Evolutionary conservation across 805 yeast species (phyloP).

Genomic region (Kazachstania kunashirensis): DNA sequence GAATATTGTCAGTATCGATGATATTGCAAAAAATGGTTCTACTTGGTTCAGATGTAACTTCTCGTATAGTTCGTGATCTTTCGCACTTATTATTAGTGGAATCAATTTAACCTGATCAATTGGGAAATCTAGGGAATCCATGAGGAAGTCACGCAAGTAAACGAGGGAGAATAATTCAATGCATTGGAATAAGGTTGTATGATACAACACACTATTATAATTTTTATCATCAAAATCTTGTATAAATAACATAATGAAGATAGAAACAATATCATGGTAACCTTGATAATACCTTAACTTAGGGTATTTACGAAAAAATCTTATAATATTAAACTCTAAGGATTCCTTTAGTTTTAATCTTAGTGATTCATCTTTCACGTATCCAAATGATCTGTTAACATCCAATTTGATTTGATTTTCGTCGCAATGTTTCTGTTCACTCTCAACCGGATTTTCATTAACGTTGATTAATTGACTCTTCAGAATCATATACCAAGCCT

Average conservation of each 20-base stretch:
- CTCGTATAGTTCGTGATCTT: constrained; percentile 38
- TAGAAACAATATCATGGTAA: constrained; percentile 74
- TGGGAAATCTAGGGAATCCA: constrained; percentile 56
- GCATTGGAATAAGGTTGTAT: constrained; percentile 31
- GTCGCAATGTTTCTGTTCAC: constrained; percentile 41
- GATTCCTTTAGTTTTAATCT: constrained; percentile 15
- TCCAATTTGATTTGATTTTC: constrained; percentile 75
- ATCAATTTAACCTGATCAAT: constrained; percentile 56
- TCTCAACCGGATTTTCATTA: neutral
- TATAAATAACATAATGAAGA: constrained; percentile 46
- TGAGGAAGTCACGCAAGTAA: constrained; percentile 79
- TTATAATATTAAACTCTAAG: constrained; percentile 35
- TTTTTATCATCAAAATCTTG: constrained; percentile 4
- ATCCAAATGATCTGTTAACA: constrained; percentile 58
- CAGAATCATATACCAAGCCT: constrained; percentile 26
- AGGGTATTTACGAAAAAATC: constrained; percentile 53
- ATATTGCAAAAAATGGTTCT: constrained; percentile 59
- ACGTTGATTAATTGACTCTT: constrained; percentile 12
- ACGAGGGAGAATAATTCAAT: constrained; percentile 48
- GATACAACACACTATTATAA: constrained; percentile 14
- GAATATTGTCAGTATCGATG: constrained; percentile 68
- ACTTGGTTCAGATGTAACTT: constrained; percentile 31
- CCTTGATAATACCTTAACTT: constrained; percentile 79
- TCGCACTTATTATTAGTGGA: constrained; percentile 45
- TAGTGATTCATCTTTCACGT: constrained; percentile 13